Conservation (phyloP, 345 rosid species). For the Bruguiera sexangula region DNA sequence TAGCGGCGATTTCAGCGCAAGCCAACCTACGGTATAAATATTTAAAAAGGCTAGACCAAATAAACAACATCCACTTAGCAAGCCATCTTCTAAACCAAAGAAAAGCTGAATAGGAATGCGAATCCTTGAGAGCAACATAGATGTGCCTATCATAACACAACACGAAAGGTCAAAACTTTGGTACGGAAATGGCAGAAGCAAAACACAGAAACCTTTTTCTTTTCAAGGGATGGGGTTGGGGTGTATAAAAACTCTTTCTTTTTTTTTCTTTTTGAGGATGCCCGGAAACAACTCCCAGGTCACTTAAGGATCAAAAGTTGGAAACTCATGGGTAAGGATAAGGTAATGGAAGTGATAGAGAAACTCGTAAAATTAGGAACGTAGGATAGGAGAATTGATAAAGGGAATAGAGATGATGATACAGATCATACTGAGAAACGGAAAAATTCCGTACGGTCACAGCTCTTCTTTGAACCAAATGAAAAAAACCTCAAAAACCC, state of each 20-base stretch:
- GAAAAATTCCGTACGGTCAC: too few relatives aligned
- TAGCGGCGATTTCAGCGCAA: too few relatives aligned
- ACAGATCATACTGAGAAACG: too few relatives aligned
- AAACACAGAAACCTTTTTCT: conserved; percentile 20
- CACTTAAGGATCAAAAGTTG: neutral
- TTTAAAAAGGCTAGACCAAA: neutral
- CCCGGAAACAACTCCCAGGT: neutral
- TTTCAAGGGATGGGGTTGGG: neutral
- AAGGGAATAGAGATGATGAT: too few relatives aligned
- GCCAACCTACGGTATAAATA: neutral
- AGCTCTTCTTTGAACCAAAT: too few relatives aligned
- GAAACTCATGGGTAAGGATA: conserved; percentile 3
- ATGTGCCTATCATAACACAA: conserved; percentile 8
- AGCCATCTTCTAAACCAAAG: conserved; percentile 10
- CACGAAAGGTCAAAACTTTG: conserved; percentile 25
- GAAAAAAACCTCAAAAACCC: conserved; percentile 18
- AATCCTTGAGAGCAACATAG: conserved; percentile 41
- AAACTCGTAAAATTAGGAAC: too few relatives aligned
- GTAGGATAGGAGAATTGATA: too few relatives aligned
- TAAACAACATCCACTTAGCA: neutral
- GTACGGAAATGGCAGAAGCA: conserved; percentile 18
- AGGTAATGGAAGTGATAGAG: neutral
- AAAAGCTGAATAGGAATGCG: conserved; percentile 2
- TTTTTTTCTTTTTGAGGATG: neutral
- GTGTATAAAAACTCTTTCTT: neutral